A percentile compares a stretch with the other conserved stretches of the same genome.
Evolutionary conservation across 106 monocot genomes (phyloP).

Genomic region (Phalaenopsis aphrodite): DNA sequence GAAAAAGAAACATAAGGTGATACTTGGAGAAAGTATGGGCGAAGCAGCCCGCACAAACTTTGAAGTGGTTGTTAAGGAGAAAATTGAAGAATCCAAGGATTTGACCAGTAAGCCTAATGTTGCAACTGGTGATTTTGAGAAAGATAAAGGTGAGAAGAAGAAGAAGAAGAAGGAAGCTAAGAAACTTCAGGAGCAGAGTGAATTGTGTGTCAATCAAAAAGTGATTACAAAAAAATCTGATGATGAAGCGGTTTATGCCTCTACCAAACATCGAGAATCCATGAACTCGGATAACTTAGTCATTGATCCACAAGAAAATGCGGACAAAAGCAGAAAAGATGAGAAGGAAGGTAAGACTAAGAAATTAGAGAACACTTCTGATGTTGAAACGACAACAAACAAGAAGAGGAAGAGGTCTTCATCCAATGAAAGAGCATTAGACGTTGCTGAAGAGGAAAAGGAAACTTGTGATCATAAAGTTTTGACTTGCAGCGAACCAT

Average conservation of each 20-base stretch:
- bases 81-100: conserved; percentile 19
- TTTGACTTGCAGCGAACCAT: neutral
- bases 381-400: conserved; percentile 22
- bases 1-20: too few species aligned
- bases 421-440: conserved; percentile 17
- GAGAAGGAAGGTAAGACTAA: conserved; percentile 23
- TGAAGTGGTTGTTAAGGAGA: conserved; percentile 15
- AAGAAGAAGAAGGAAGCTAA: conserved; percentile 21
- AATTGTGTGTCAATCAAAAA: neutral
- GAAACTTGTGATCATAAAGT: conserved; percentile 1
- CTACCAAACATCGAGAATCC: neutral
- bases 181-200: neutral
- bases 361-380: conserved; percentile 9
- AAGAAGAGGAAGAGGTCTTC: conserved; percentile 47
- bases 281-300: neutral
- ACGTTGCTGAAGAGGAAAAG: conserved; percentile 12
- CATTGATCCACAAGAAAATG: neutral
- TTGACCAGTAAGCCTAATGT: neutral
- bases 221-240: neutral
- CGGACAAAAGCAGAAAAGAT: neutral
- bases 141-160: conserved; percentile 18
- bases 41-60: neutral
- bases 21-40: too few species aligned
- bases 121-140: conserved; percentile 1
- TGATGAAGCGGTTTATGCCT: neutral